phyloP scores from a whole-genome alignment of 148 eudicot species.

The Hydrangea macrophylla region DNA sequence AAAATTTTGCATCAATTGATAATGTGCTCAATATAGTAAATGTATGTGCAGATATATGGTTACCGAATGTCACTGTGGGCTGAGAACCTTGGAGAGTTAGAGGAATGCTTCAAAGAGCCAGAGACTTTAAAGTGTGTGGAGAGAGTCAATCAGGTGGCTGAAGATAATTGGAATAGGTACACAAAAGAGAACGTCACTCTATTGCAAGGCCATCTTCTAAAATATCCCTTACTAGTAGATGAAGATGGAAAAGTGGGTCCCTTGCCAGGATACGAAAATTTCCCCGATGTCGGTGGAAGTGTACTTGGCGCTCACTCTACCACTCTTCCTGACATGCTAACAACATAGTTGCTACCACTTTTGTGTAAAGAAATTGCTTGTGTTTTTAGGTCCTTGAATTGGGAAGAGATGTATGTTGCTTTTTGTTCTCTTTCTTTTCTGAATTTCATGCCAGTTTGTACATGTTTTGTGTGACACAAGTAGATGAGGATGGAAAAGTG shows the following conservation, averaged over 20 bases:
- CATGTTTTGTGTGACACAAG: too few species aligned
- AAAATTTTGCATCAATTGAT: too few species aligned
- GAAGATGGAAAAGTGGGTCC: constrained; percentile 51
- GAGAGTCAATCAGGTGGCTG: constrained; percentile 55
- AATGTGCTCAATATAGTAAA: not conserved
- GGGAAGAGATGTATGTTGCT: too few species aligned
- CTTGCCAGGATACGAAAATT: constrained; percentile 45
- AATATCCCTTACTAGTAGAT: constrained; percentile 54
- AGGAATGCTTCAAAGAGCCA: constrained; percentile 38
- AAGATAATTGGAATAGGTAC: constrained; percentile 57
- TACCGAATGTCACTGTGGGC: constrained; percentile 70
- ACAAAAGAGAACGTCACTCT: constrained; percentile 31
- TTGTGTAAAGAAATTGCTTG: too few species aligned
- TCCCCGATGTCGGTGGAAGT: constrained; percentile 70
- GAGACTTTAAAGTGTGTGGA: constrained; percentile 56
- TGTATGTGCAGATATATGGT: constrained; percentile 51
- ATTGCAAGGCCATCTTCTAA: constrained; percentile 62
- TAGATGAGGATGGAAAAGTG: too few species aligned
- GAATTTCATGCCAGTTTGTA: too few species aligned
- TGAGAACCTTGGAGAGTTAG: constrained; percentile 54
- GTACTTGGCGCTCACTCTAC: constrained; percentile 47
- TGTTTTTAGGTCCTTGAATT: too few species aligned
- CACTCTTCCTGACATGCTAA: constrained; percentile 48
- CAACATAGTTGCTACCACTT: constrained; percentile 28
- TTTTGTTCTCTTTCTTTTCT: too few species aligned